Evolutionary conservation across 2,329 filamentous ascomycete species (phyloP).

Genomic region (Epichloe aotearoae): DNA sequence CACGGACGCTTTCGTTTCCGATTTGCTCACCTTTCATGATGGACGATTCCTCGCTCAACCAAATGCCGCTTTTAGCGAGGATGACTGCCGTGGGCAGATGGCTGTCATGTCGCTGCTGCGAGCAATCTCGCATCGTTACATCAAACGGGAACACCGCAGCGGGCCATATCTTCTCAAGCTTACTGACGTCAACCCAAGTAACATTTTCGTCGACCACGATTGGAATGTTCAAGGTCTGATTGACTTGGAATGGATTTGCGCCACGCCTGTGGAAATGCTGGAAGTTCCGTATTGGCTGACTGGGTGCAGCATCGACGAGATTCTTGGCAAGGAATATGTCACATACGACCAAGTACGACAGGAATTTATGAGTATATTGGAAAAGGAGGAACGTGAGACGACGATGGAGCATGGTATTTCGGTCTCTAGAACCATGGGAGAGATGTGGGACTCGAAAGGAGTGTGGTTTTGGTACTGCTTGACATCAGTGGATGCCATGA

Average conservation of each 20-base stretch:
- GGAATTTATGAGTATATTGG: no score
- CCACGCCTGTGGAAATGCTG: slow-evolving; percentile 13
- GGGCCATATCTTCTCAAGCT: slow-evolving; percentile 20
- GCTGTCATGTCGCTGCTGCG: neutral
- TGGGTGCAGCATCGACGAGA: no score
- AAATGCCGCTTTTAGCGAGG: neutral
- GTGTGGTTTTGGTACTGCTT: no score
- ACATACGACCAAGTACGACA: no score
- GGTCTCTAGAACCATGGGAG: no score
- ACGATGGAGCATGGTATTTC: no score
- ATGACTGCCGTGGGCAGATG: neutral
- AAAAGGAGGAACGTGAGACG: no score
- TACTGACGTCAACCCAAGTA: slow-evolving; percentile 23
- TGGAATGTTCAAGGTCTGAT: slow-evolving; percentile 19
- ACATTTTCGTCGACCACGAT: slow-evolving; percentile 20
- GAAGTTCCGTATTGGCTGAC: neutral
- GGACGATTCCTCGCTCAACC: no score
- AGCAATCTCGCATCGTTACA: slow-evolving; percentile 7
- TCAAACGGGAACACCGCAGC: slow-evolving; percentile 10
- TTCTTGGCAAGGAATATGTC: no score
- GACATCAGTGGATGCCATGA: no score
- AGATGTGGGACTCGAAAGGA: no score
- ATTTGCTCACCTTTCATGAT: neutral
- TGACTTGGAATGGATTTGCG: slow-evolving; percentile 18
- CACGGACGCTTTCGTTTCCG: neutral